These are phyloP conservation scores for Neonectria coccinea DNA, from an alignment of 2,329 filamentous ascomycete genomes.

Conservation along the genomic window DNA sequence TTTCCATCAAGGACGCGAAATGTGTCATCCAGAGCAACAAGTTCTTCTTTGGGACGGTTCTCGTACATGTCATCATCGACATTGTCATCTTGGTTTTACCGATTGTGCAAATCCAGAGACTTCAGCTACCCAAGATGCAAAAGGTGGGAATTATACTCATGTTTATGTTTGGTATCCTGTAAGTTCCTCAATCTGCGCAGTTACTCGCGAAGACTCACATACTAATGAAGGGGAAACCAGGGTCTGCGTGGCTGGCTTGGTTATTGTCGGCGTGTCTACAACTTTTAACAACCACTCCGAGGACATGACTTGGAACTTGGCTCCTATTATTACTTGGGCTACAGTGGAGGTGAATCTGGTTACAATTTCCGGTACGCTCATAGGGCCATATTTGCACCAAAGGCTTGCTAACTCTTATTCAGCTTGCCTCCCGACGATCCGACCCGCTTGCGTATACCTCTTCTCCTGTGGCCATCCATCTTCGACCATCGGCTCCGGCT, in stretches of 20 bases:
- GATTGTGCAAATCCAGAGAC: slow-evolving; percentile 46
- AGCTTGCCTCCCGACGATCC: slow-evolving; percentile 41
- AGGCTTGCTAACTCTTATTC: accelerated
- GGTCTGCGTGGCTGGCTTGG: slow-evolving; percentile 36
- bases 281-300: slow-evolving; percentile 27
- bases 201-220: neutral
- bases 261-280: slow-evolving; percentile 36
- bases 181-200: slow-evolving; percentile 25
- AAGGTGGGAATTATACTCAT: slow-evolving; percentile 45
- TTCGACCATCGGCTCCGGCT: slow-evolving; percentile 32
- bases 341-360: slow-evolving; percentile 43
- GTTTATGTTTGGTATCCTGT: slow-evolving; percentile 49
- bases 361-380: slow-evolving; percentile 40
- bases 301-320: slow-evolving; percentile 41
- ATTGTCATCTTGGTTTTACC: slow-evolving; percentile 48
- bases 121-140: slow-evolving; percentile 45
- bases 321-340: slow-evolving; percentile 41
- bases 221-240: slow-evolving; percentile 12
- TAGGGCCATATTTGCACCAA: no score
- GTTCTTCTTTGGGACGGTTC: slow-evolving; percentile 50
- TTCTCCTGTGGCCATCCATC: slow-evolving; percentile 31
- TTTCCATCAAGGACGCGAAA: slow-evolving; percentile 2
- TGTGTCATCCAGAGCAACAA: slow-evolving; percentile 44
- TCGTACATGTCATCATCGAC: slow-evolving; percentile 49
- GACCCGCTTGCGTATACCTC: slow-evolving; percentile 38